Conservation (phyloP, 345 rosid species). For the Kernera saxatilis region DNA sequence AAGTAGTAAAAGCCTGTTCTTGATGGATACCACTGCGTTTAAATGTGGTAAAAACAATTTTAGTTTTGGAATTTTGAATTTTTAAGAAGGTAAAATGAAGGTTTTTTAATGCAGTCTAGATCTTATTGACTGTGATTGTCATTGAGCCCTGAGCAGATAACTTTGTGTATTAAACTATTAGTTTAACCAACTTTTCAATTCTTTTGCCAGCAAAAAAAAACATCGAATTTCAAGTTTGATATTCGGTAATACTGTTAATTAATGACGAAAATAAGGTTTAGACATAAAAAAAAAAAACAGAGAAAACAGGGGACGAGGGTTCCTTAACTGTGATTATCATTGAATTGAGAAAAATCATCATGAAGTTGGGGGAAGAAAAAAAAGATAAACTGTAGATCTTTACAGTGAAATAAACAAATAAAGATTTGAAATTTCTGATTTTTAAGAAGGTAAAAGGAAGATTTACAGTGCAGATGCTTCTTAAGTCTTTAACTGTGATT, state of each 20-base stretch:
- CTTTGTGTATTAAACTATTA: neutral
- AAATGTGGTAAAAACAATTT: too few relatives aligned
- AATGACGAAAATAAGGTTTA: neutral
- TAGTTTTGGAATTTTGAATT: neutral
- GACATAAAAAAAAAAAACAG: neutral
- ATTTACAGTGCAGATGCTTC: slow-evolving; percentile 1
- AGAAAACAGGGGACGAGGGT: neutral
- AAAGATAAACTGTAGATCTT: neutral
- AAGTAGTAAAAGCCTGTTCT: slow-evolving; percentile 88
- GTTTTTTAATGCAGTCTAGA: neutral
- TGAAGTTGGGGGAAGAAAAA: neutral
- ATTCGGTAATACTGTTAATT: neutral
- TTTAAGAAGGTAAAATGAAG: neutral
- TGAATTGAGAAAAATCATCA: neutral
- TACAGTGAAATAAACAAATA: neutral
- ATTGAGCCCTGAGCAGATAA: slow-evolving; percentile 7
- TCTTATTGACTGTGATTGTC: neutral
- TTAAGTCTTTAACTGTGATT: neutral
- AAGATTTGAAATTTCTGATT: neutral
- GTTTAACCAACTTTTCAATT: neutral
- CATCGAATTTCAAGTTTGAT: neutral
- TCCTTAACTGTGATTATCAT: neutral
- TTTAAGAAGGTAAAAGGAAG: neutral
- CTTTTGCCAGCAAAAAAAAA: neutral
- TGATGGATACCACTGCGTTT: slow-evolving; percentile 79